These are phyloP conservation scores for Talaromyces pinophilus DNA, from an alignment of 2,329 filamentous ascomycete species.

Conservation along the genomic window DNA sequence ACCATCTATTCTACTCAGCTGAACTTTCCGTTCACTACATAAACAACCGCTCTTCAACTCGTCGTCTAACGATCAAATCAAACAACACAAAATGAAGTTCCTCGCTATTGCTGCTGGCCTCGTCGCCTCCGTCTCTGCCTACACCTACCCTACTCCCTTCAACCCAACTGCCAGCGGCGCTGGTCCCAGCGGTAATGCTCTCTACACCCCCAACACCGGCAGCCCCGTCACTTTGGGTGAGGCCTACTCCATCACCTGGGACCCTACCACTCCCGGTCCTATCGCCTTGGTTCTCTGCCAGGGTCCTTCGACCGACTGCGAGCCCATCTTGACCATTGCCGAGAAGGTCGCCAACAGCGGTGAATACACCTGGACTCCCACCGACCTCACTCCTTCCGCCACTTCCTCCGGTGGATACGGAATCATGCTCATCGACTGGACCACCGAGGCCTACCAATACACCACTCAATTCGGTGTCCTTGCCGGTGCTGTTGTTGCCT, in stretches of 20 bases:
- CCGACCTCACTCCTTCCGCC: conserved; percentile 50
- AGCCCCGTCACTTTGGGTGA: conserved; percentile 58
- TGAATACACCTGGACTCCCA: conserved; percentile 57
- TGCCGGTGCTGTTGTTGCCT: neutral
- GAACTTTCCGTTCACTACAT: neutral
- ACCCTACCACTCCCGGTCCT: conserved; percentile 38
- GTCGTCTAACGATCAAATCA: conserved; percentile 1
- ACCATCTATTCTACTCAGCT: neutral
- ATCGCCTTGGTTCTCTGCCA: conserved; percentile 63
- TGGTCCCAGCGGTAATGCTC: conserved; percentile 55
- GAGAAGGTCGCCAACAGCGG: conserved; percentile 60
- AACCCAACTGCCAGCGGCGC: conserved; percentile 38
- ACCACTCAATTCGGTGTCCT: conserved; percentile 63
- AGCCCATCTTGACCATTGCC: conserved; percentile 53
- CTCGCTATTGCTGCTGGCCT: conserved; percentile 41
- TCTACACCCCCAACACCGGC: conserved; percentile 53
- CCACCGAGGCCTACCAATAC: conserved; percentile 62
- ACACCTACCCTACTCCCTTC: conserved; percentile 29
- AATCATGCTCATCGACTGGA: conserved; percentile 62
- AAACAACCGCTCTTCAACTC: neutral
- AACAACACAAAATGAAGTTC: conserved; percentile 42
- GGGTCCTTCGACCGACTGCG: conserved; percentile 58
- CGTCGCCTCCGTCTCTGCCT: conserved; percentile 41
- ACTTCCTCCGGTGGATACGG: conserved; percentile 59
- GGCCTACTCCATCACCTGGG: conserved; percentile 62